These are phyloP conservation scores for Hebeloma cylindrosporum DNA, from an alignment of 768 basidiomycete genomes.

Conservation along the genomic window DNA sequence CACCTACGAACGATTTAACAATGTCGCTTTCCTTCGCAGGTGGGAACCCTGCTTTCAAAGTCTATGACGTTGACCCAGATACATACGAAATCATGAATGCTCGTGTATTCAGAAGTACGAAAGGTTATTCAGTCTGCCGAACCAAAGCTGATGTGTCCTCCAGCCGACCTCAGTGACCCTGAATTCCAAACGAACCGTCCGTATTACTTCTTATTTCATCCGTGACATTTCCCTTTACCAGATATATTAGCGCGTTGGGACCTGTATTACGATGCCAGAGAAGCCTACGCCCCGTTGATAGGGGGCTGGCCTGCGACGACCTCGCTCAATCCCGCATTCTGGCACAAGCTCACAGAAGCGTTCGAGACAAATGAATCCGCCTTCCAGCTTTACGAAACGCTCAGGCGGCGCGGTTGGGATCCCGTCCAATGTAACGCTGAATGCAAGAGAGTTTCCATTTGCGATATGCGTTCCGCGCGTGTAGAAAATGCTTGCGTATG, in stretches of 20 bases:
- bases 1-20: no score
- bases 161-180: constrained; percentile 39
- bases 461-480: no score
- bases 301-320: constrained; percentile 33
- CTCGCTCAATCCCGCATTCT: constrained; percentile 51
- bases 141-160: no score
- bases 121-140: no score
- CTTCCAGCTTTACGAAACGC: constrained; percentile 41
- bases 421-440: no score
- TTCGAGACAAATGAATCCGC: constrained; percentile 45
- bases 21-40: constrained; percentile 33
- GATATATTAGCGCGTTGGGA: constrained; percentile 53
- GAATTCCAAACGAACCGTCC: constrained; percentile 44
- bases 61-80: constrained; percentile 63
- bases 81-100: constrained; percentile 62
- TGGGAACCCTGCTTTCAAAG: constrained; percentile 53
- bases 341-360: constrained; percentile 56
- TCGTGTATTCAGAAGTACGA: constrained; percentile 47
- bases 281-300: constrained; percentile 42
- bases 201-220: no score
- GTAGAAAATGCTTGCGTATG: no score
- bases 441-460: no score
- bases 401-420: constrained; percentile 5
- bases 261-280: constrained; percentile 53
- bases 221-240: no score